Evolutionary conservation across 129 eudicot genomes (phyloP).

Genomic region (Flaveria bidentis): DNA sequence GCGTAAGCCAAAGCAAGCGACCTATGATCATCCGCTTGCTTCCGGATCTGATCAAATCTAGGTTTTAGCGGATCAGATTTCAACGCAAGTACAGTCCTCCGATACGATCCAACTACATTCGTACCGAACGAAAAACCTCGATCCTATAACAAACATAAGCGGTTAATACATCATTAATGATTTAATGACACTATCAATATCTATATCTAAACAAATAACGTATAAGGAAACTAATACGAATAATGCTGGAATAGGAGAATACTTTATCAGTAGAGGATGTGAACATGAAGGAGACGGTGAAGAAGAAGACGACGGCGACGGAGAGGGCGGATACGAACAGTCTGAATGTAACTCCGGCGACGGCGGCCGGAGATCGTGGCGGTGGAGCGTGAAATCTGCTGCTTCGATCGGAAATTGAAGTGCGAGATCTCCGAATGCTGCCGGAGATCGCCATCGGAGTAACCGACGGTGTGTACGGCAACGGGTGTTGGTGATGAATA

Average conservation of each 20-base stretch:
- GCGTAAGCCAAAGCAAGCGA: constrained; percentile 78
- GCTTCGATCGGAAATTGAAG: constrained; percentile 28
- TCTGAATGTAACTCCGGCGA: constrained; percentile 33
- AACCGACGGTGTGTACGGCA: constrained; percentile 19
- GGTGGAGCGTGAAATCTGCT: constrained; percentile 3
- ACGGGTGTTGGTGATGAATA: neutral
- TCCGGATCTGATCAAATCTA: constrained; percentile 78
- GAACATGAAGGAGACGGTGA: constrained; percentile 43
- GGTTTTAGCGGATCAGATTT: constrained; percentile 89
- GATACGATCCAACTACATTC: constrained; percentile 39
- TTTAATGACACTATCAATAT: constrained; percentile 9
- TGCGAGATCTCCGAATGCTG: constrained; percentile 42
- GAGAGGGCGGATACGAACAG: constrained; percentile 42
- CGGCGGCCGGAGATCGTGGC: constrained; percentile 27
- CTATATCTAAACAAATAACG: neutral
- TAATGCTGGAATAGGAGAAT: constrained; percentile 40
- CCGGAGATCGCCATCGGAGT: constrained; percentile 40
- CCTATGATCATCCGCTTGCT: constrained; percentile 91
- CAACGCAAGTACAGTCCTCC: constrained; percentile 68
- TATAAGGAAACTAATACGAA: constrained; percentile 22
- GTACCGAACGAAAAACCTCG: constrained; percentile 38
- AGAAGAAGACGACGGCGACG: constrained; percentile 46
- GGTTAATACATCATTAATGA: constrained; percentile 14
- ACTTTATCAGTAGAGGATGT: constrained; percentile 34
- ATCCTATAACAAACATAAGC: constrained; percentile 10